These are phyloP conservation scores for Clitocybe nebularis DNA, from an alignment of 1,284 basidiomycete genomes.

Conservation along the genomic window DNA sequence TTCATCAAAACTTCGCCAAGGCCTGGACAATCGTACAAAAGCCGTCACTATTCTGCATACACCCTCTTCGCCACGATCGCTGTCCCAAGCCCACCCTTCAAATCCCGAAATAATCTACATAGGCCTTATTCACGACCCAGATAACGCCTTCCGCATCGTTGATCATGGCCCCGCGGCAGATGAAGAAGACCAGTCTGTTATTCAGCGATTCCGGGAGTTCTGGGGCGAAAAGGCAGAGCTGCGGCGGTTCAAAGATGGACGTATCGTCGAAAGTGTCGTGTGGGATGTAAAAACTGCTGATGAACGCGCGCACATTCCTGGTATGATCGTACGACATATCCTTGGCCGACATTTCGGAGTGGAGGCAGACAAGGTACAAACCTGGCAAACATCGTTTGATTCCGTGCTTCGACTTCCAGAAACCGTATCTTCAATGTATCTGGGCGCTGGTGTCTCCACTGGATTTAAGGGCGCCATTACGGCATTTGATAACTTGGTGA, in stretches of 20 bases:
- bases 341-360: constrained; percentile 76
- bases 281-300: constrained; percentile 80
- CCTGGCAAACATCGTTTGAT: constrained; percentile 65
- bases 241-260: constrained; percentile 95
- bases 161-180: constrained; percentile 84
- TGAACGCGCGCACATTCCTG: constrained; percentile 78
- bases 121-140: constrained; percentile 72
- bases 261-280: constrained; percentile 90
- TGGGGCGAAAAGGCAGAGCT: constrained; percentile 95
- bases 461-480: constrained; percentile 78
- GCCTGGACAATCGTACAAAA: constrained; percentile 67
- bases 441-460: constrained; percentile 40
- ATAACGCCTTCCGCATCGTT: constrained; percentile 76
- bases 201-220: constrained; percentile 72
- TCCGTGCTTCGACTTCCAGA: constrained; percentile 66
- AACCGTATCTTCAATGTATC: constrained; percentile 46
- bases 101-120: constrained; percentile 51
- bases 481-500: constrained; percentile 82
- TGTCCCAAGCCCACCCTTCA: constrained; percentile 50
- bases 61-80: constrained; percentile 39
- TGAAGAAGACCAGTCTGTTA: constrained; percentile 47
- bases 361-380: constrained; percentile 43
- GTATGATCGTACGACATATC: constrained; percentile 72
- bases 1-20: constrained; percentile 54
- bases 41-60: constrained; percentile 57